These are phyloP conservation scores for Melampsora occidentalis DNA, from an alignment of 1,284 basidiomycete genomes.

Conservation along the genomic window DNA sequence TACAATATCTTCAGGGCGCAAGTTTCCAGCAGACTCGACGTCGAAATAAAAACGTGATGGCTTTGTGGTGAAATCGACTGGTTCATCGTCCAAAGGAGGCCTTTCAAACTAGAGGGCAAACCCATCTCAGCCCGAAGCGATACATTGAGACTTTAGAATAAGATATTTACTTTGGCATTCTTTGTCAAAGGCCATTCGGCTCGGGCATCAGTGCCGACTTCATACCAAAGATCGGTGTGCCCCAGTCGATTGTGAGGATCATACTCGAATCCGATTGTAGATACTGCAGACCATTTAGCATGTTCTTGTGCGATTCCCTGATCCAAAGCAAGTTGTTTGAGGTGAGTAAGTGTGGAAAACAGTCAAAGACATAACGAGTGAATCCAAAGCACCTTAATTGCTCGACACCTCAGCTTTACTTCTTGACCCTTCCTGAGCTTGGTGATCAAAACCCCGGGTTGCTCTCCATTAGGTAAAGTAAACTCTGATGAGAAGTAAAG, in stretches of 20 bases:
- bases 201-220: constrained; percentile 60
- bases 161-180: constrained; percentile 60
- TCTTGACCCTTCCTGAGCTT: constrained; percentile 94
- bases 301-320: constrained; percentile 97
- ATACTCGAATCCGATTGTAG: constrained; percentile 94
- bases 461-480: constrained; percentile 37
- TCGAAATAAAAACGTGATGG: constrained; percentile 85
- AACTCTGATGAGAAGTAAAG: constrained; percentile 30
- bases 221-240: constrained; percentile 95
- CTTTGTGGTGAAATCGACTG: constrained; percentile 81
- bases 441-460: constrained; percentile 68
- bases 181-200: constrained; percentile 78
- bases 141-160: not conserved
- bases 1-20: constrained; percentile 82
- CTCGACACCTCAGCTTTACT: constrained; percentile 78
- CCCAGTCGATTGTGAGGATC: constrained; percentile 96
- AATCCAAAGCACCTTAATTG: constrained; percentile 72
- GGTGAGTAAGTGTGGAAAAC: not conserved
- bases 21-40: constrained; percentile 83
- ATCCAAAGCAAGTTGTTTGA: not conserved
- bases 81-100: constrained; percentile 69
- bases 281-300: constrained; percentile 97
- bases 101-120: constrained; percentile 64
- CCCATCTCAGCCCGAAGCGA: constrained; percentile 49
- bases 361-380: constrained; percentile 3